Base-by-base conservation (phyloP, 441 rosid genomes). In the Bruguiera hainesii region DNA sequence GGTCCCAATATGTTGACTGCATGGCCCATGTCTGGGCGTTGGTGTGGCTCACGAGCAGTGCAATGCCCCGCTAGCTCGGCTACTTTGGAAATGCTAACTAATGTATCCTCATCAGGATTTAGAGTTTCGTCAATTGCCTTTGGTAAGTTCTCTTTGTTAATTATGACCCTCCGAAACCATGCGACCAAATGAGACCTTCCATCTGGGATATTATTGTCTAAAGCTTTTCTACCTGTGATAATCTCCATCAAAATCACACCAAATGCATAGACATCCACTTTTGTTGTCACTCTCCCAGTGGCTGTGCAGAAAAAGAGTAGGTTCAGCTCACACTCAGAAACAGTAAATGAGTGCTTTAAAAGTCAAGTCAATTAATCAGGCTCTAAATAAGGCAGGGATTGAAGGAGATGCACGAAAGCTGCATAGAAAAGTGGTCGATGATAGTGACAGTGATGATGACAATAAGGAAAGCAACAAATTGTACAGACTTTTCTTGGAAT, bases 231-330 rank as follows among this genome's bases (percentile, higher is more conserved):
- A 5, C 85, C 83, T 0, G 85, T 79, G 35, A 81, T 69, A 5
- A 81, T 66, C 75, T 81, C 85, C 85, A 81, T 79, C 42, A 81
- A 56, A 50, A 81, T 72, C 21, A 76, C 81, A 60, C 85, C 85
- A 46, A 76, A 81, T 23, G 81, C 79, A 50, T 71, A 81, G 0
- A 81, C 75, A 60, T 81, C 85, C 21, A 81, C 81, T 55, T 77
- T 81, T 6, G 75, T 81, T 15, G 85, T 81, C 67, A 81, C 85
- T 63, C 78, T 67, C 56, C 85, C 85, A 28, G 83, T 81, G 16
- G 78, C 85, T 79, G 80, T 20, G 30, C 31, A 42, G 10, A 52
- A 31, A 71, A 13, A 63, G 59, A 49, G 25, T 3, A 6, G 4
- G 58, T 5, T n/a, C 19, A 18, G 29, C 9, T 49, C 48, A 6